phyloP scores from a whole-genome alignment of 371 early-diverging fungal genomes.

The Circinella umbellata region DNA sequence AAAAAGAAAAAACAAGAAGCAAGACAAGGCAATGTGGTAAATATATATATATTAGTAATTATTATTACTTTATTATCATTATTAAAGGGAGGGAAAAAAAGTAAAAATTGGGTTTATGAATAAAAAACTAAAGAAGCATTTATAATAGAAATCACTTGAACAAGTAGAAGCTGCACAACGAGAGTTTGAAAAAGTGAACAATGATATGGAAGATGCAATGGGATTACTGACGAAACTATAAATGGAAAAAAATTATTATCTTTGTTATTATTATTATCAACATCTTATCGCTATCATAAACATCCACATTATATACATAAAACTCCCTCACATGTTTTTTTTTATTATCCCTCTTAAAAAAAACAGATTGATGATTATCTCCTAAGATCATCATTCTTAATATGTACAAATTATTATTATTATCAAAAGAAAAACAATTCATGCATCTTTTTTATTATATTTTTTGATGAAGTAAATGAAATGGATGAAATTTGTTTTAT shows the following conservation, averaged over 20 bases:
- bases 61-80: background rate
- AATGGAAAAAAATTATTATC: conserved; percentile 12
- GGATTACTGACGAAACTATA: conserved; percentile 43
- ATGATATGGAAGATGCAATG: conserved; percentile 50
- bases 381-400: background rate
- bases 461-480: background rate
- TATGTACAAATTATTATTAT: no score
- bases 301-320: background rate
- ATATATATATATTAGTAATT: background rate
- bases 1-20: conserved; percentile 37
- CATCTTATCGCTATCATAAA: no score
- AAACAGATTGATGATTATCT: background rate
- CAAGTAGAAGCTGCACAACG: conserved; percentile 41
- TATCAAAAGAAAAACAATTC: background rate
- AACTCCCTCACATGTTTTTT: background rate
- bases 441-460: background rate
- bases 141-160: conserved; percentile 12
- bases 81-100: background rate
- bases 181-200: conserved; percentile 47
- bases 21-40: conserved; percentile 17
- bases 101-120: background rate
- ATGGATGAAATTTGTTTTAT: background rate
- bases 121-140: background rate
- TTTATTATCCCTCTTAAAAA: background rate
- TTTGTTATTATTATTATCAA: background rate